A percentile compares a stretch with the other conserved stretches of the same genome.
These are phyloP conservation scores for Termitomyces sp. DNA, from an alignment of 768 basidiomycete genomes.

Conservation along the genomic window DNA sequence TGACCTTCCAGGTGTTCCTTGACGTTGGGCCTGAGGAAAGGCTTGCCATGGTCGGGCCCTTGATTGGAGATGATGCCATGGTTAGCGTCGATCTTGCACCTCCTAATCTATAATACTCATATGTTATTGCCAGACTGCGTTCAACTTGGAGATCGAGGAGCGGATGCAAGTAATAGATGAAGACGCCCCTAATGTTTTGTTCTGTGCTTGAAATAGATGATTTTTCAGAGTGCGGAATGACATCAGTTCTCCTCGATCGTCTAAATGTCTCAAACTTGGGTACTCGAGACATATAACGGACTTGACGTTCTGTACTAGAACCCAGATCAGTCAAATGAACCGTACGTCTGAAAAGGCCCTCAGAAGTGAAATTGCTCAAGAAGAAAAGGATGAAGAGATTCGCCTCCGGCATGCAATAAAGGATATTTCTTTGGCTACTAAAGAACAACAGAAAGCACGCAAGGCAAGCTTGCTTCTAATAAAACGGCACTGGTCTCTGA, in stretches of 20 bases:
- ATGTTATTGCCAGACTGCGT: slow-evolving; percentile 3
- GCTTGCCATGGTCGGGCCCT: slow-evolving; percentile 34
- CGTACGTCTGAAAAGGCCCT: slow-evolving; percentile 19
- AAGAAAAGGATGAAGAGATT: slow-evolving; percentile 48
- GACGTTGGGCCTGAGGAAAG: slow-evolving; percentile 44
- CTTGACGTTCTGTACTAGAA: neutral
- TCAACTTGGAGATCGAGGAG: slow-evolving; percentile 10
- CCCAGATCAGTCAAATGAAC: slow-evolving; percentile 2
- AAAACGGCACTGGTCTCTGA: neutral
- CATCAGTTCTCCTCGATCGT: slow-evolving; percentile 1
- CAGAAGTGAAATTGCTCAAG: slow-evolving; percentile 41
- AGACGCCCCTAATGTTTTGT: neutral
- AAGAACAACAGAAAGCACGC: slow-evolving; percentile 43
- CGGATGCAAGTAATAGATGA: slow-evolving; percentile 3
- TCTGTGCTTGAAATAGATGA: slow-evolving; percentile 3
- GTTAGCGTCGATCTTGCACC: slow-evolving; percentile 31
- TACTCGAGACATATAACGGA: neutral
- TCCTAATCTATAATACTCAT: neutral
- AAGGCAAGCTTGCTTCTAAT: slow-evolving; percentile 31
- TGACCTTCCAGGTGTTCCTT: slow-evolving; percentile 51
- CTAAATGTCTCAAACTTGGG: slow-evolving; percentile 7
- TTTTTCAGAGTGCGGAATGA: slow-evolving; percentile 3
- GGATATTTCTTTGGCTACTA: slow-evolving; percentile 49
- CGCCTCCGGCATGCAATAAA: slow-evolving; percentile 48
- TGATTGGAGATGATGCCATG: slow-evolving; percentile 47